phyloP scores from a whole-genome alignment of 306 rosid species.

The Nissolia schottii region DNA sequence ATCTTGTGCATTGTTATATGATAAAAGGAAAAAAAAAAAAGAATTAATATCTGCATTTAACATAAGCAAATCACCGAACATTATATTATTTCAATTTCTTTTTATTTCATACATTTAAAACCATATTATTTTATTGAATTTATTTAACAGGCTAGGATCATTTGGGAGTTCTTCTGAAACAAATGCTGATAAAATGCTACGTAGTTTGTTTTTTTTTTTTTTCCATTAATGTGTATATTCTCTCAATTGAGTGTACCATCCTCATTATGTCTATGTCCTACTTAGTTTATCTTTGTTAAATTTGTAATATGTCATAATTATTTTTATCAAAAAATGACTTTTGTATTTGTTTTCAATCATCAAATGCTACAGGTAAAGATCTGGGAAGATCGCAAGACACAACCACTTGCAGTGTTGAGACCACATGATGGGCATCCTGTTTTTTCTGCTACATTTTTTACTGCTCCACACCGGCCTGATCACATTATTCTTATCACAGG shows the following conservation, averaged over 20 bases:
- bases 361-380: slow-evolving; percentile 66
- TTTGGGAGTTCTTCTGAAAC: background rate
- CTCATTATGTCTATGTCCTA: background rate
- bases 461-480: slow-evolving; percentile 82
- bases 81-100: background rate
- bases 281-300: slow-evolving; percentile 9
- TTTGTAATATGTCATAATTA: slow-evolving; percentile 4
- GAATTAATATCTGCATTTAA: background rate
- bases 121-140: background rate
- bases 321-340: too few relatives aligned
- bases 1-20: background rate
- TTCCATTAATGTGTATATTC: background rate
- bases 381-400: slow-evolving; percentile 89
- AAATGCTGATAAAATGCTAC: background rate
- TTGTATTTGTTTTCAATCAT: background rate
- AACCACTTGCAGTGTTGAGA: slow-evolving; percentile 72
- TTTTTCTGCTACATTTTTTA: slow-evolving; percentile 81
- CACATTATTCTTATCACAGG: slow-evolving; percentile 91
- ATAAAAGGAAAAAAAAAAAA: background rate
- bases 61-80: background rate
- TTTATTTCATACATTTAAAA: background rate
- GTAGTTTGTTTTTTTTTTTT: background rate
- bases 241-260: background rate
- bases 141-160: background rate
- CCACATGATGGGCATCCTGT: slow-evolving; percentile 90